Base-by-base conservation (phyloP, 1,284 basidiomycete genomes). In the Fomitopsis pinicola region DNA sequence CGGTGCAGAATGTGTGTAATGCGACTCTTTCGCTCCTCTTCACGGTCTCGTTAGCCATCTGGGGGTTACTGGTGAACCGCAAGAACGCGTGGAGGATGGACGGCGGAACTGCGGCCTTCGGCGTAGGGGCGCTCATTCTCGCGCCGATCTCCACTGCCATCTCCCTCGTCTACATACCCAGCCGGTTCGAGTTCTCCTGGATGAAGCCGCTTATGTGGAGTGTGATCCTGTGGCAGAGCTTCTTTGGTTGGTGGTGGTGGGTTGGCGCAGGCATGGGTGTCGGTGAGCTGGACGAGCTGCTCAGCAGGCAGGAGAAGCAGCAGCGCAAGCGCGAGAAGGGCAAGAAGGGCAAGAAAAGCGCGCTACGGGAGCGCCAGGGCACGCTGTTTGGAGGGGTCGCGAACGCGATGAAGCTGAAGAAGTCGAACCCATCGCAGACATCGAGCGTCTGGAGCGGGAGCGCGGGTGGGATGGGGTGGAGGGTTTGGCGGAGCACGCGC, bases 241-340 rank as follows among this genome's bases (percentile, higher is more conserved):
- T 93, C 71, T 73, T 93, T 33, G 93, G 92, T 0, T 97, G 93
- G 92, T 96, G 94, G 94, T 96, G 94, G 94, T 98, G 95, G 95
- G 94, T 96, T 22, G 95, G 95, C 17, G 89, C 92, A 1, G 94
- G 94, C 62, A 82, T 91, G 87, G 79, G 84, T 72, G 80, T 87
- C 17, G 76, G 81, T 17, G 85, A 86, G 66, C 78, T 85, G 12
- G 84, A 86, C 63, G 86, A 90, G 59, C 80, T 87, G 57, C 70
- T 88, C 44, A 66, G 74, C 44, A 78, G 81, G 55, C 82, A 87
- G 68, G 85, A 85, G 65, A 88, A 86, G 69, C 78, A 82, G 15
- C 78, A 83, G 57, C 72, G 74, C 42, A 80, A 82, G 63, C 78
- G 82, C 28, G 72, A 76, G 52, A 70, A 78, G 58, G 71, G 70